phyloP scores from a whole-genome alignment of 129 eudicot genomes.

The Lactuca sativa region DNA sequence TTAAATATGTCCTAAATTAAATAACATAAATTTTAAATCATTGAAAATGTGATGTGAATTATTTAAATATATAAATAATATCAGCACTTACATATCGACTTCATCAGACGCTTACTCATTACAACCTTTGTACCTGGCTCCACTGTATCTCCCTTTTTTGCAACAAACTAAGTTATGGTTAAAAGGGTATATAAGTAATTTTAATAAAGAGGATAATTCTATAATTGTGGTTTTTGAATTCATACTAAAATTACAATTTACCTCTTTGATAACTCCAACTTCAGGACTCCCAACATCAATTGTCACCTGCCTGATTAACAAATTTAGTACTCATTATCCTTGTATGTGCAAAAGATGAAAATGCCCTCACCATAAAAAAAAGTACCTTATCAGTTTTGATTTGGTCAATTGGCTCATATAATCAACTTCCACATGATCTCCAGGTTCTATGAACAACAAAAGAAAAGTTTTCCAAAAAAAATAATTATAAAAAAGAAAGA shows the following conservation, averaged over 20 bases:
- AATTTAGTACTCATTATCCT: constrained; percentile 20
- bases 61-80: not conserved
- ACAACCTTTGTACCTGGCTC: constrained; percentile 63
- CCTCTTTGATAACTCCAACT: constrained; percentile 59
- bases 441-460: constrained; percentile 50
- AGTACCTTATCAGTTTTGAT: constrained; percentile 70
- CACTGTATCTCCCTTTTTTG: constrained; percentile 66
- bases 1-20: constrained; percentile 49
- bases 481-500: not conserved
- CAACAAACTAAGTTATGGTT: constrained; percentile 65
- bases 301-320: constrained; percentile 48
- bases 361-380: not conserved
- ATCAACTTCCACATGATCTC: constrained; percentile 56
- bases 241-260: constrained; percentile 12
- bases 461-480: constrained; percentile 8
- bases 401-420: no score
- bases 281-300: constrained; percentile 71
- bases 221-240: no score
- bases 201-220: no score
- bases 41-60: not conserved
- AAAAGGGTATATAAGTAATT: not conserved
- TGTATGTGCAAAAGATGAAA: not conserved
- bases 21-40: not conserved
- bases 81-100: constrained; percentile 57
- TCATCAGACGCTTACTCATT: constrained; percentile 60